Conservation (phyloP, 306 rosid species). For the Erythrophleum fordii region DNA sequence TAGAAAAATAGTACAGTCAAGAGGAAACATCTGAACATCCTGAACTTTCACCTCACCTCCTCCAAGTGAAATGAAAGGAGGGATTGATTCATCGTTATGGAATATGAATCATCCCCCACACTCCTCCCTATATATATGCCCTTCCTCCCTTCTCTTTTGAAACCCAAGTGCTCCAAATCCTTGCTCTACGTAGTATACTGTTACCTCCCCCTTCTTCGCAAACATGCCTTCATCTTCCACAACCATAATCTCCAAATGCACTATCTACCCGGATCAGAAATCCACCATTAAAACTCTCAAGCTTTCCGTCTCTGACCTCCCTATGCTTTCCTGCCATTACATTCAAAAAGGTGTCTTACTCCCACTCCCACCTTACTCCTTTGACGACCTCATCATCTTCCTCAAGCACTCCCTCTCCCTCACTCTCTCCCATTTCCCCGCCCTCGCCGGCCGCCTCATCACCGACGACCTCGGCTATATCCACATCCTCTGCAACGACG, state of each 20-base stretch:
- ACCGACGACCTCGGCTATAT: slow-evolving; percentile 63
- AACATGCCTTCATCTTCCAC: slow-evolving; percentile 83
- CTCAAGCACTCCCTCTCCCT: slow-evolving; percentile 68
- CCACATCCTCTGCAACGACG: slow-evolving; percentile 69
- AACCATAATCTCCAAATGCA: slow-evolving; percentile 61
- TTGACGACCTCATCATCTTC: slow-evolving; percentile 49
- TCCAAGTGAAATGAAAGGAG: background rate
- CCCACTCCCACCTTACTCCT: slow-evolving; percentile 58
- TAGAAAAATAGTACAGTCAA: background rate
- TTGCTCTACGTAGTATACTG: too few relatives aligned
- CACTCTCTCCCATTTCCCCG: slow-evolving; percentile 70
- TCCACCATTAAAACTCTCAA: slow-evolving; percentile 59
- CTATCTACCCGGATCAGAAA: slow-evolving; percentile 54
- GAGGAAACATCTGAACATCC: background rate
- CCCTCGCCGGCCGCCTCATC: slow-evolving; percentile 76
- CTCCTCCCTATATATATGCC: background rate
- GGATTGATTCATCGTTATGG: background rate
- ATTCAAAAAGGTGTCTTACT: slow-evolving; percentile 82
- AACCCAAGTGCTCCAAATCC: background rate
- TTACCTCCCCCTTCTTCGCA: background rate
- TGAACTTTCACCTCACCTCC: background rate
- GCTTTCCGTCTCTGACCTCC: slow-evolving; percentile 85
- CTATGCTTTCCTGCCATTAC: slow-evolving; percentile 91
- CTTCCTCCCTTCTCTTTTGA: background rate
- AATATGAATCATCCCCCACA: background rate